These are phyloP conservation scores for Taiozyma sp. DNA, from an alignment of 1,139 yeast genomes.

Conservation along the genomic window DNA sequence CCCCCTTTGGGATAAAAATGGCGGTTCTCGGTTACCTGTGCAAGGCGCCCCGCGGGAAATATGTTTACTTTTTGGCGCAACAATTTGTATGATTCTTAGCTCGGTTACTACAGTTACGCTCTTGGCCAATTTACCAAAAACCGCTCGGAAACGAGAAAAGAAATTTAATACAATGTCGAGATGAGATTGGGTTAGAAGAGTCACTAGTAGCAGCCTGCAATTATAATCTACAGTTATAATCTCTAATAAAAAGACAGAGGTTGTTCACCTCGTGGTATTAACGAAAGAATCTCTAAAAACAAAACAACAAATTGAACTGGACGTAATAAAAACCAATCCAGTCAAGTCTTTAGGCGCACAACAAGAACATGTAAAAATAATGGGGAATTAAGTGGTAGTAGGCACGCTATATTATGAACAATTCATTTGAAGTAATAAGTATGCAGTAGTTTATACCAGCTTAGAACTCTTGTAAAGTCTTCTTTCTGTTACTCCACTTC, in stretches of 20 bases:
- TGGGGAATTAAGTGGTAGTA: neutral
- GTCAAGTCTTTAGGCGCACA: neutral
- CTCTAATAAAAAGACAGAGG: neutral
- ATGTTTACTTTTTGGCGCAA: too few species aligned
- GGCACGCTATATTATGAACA: neutral
- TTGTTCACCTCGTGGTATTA: neutral
- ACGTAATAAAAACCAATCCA: neutral
- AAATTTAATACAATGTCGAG: too few species aligned
- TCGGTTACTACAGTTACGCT: too few species aligned
- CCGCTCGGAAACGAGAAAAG: too few species aligned
- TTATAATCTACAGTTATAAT: too few species aligned
- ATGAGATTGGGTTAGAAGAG: too few species aligned
- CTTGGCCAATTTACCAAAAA: too few species aligned
- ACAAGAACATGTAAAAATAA: neutral
- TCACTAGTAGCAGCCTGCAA: too few species aligned
- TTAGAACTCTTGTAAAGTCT: slow-evolving; percentile 36
- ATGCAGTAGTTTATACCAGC: neutral
- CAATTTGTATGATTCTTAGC: too few species aligned
- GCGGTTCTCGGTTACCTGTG: neutral
- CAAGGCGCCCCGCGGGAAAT: too few species aligned
- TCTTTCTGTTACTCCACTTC: slow-evolving; percentile 31
- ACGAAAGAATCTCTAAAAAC: neutral
- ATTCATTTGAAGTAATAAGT: neutral
- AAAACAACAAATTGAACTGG: neutral
- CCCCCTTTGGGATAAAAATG: neutral